Evolutionary conservation across 306 rosid genomes (phyloP).

Genomic region (Rosa lucieae): DNA sequence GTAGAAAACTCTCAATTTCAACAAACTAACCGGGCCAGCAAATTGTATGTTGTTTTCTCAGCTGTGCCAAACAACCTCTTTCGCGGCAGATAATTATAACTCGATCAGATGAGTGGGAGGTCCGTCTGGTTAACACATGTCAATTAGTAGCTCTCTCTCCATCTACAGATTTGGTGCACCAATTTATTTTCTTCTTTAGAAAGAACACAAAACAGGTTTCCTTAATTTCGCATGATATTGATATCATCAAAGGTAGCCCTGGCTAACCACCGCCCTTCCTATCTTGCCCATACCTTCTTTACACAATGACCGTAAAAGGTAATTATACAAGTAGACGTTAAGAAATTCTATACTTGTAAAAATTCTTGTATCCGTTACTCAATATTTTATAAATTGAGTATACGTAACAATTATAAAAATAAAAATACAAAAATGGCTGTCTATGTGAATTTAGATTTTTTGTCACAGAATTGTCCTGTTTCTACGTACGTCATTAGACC

Average conservation of each 20-base stretch:
- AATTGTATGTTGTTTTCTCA: background rate
- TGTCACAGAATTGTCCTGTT: too few species aligned
- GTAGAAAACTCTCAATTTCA: background rate
- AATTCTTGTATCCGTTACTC: too few species aligned
- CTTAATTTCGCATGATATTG: background rate
- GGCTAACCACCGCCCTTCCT: background rate
- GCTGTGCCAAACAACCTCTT: slow-evolving; percentile 4
- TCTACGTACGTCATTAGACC: background rate
- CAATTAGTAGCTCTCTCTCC: background rate
- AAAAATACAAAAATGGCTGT: too few species aligned
- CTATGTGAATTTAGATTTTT: background rate
- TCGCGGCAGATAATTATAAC: background rate
- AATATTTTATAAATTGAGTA: too few species aligned
- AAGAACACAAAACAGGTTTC: background rate
- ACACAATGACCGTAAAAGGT: background rate
- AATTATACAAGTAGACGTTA: too few species aligned
- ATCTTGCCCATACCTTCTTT: background rate
- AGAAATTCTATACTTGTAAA: too few species aligned
- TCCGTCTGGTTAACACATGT: background rate
- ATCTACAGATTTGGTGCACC: background rate
- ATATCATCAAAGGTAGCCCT: background rate
- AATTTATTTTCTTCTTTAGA: background rate
- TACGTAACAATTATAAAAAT: too few species aligned
- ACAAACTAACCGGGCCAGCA: background rate
- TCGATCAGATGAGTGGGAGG: background rate